phyloP scores from a whole-genome alignment of 805 yeast species.

The Pichia kluyveri region DNA sequence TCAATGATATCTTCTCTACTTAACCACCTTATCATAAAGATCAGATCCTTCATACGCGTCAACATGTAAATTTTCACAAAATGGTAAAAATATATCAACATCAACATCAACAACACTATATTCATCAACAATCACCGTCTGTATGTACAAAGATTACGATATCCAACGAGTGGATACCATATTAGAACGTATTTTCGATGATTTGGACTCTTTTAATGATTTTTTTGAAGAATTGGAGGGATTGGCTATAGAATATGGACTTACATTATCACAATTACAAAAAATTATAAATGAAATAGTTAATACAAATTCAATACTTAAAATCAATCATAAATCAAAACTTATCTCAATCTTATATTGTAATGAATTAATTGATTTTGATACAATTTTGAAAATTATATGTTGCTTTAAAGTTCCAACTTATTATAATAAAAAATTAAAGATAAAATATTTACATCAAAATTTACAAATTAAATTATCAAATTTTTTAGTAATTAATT shows the following conservation, averaged over 20 bases:
- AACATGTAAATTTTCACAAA: no score
- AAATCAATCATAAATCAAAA: constrained; percentile 11
- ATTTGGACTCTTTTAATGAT: constrained; percentile 2
- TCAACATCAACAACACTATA: no score
- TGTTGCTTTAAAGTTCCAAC: constrained; percentile 16
- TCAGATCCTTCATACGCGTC: no score
- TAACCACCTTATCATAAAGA: no score
- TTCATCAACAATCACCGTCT: no score
- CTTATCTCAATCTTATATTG: constrained; percentile 12
- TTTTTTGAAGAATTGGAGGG: constrained; percentile 6
- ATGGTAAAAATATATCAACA: no score
- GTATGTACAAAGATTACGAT: no score
- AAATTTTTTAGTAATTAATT: constrained; percentile 15
- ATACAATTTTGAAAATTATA: constrained; percentile 14
- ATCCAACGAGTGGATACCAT: no score
- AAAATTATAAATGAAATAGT: constrained; percentile 15
- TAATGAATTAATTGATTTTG: constrained; percentile 18
- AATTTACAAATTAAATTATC: constrained; percentile 15
- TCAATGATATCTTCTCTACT: no score
- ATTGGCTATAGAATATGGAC: constrained; percentile 20
- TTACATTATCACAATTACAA: constrained; percentile 12
- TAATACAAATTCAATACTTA: constrained; percentile 4
- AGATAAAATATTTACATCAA: constrained; percentile 4
- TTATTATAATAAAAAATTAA: constrained; percentile 14
- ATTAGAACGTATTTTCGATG: no score